Conservation (phyloP, 306 rosid species). For the Cucurbita moschata region DNA sequence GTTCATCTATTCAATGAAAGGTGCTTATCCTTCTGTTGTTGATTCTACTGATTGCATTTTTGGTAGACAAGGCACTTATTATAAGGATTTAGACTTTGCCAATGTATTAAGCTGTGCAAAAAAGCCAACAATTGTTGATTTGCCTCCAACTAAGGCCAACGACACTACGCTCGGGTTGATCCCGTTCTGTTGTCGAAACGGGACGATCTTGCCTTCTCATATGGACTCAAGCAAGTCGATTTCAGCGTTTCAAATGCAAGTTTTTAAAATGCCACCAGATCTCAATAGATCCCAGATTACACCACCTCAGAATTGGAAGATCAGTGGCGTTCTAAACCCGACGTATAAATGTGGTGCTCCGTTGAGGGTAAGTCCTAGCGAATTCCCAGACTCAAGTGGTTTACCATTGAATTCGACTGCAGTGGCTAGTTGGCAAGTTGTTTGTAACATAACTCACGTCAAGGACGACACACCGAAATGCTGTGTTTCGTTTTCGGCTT, state of each 20-base stretch:
- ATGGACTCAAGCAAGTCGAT: slow-evolving; percentile 73
- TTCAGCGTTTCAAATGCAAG: slow-evolving; percentile 74
- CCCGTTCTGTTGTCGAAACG: slow-evolving; percentile 89
- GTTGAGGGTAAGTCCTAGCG: slow-evolving; percentile 55
- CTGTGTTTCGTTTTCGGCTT: slow-evolving; percentile 88
- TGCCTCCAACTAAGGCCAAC: slow-evolving; percentile 66
- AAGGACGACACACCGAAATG: slow-evolving; percentile 46
- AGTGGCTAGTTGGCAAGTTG: slow-evolving; percentile 94
- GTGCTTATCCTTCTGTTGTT: slow-evolving; percentile 73
- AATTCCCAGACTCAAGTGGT: slow-evolving; percentile 48
- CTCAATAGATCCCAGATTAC: slow-evolving; percentile 53
- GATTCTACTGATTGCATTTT: slow-evolving; percentile 73
- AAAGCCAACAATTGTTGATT: slow-evolving; percentile 74
- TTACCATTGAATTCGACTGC: slow-evolving; percentile 50
- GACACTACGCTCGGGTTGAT: slow-evolving; percentile 48
- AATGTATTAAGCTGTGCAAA: slow-evolving; percentile 58
- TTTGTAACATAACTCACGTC: slow-evolving; percentile 69
- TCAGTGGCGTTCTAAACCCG: slow-evolving; percentile 70
- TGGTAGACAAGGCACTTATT: slow-evolving; percentile 46
- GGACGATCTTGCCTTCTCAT: slow-evolving; percentile 66
- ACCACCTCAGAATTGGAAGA: slow-evolving; percentile 80
- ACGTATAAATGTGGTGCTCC: slow-evolving; percentile 77
- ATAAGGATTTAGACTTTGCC: slow-evolving; percentile 43
- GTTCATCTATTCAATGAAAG: slow-evolving; percentile 66
- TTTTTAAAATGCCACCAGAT: slow-evolving; percentile 78